Evolutionary conservation across 331 rosid genomes (phyloP).

Genomic region (Prunus yedoensis): DNA sequence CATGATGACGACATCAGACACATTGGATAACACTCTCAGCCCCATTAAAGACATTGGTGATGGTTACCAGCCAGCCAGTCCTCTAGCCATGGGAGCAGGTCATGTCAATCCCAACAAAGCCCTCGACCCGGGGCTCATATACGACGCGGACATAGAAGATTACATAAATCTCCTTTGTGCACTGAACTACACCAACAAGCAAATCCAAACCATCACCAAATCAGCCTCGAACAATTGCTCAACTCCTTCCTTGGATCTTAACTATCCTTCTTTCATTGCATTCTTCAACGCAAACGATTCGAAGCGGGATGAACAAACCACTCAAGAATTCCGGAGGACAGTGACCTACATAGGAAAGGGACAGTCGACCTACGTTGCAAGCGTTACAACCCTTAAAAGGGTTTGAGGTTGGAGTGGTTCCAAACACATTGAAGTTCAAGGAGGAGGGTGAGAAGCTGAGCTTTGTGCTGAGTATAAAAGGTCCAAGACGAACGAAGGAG

Average conservation of each 20-base stretch:
- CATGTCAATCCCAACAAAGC: conserved; percentile 69
- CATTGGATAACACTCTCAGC: conserved; percentile 37
- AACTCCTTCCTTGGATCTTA: conserved; percentile 53
- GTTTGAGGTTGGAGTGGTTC: conserved; percentile 40
- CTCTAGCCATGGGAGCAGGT: conserved; percentile 72
- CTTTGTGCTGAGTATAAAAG: conserved; percentile 52
- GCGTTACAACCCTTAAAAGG: conserved; percentile 40
- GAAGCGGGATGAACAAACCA: background rate
- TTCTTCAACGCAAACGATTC: conserved; percentile 36
- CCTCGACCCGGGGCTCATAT: conserved; percentile 68
- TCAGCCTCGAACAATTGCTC: conserved; percentile 36
- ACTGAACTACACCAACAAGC: conserved; percentile 37
- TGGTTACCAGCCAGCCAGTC: conserved; percentile 39
- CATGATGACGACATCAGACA: conserved; percentile 65
- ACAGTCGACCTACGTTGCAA: conserved; percentile 40
- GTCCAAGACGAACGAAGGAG: conserved; percentile 25
- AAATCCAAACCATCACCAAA: conserved; percentile 47
- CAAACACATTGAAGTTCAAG: conserved; percentile 43
- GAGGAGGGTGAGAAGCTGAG: conserved; percentile 44
- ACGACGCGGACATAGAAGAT: conserved; percentile 46
- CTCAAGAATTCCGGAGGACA: conserved; percentile 50
- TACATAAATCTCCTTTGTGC: conserved; percentile 71
- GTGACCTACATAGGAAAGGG: conserved; percentile 63
- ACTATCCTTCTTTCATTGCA: conserved; percentile 87
- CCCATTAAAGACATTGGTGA: conserved; percentile 52